Conservation (phyloP, 306 rosid genomes). For the Vigna radiata region DNA sequence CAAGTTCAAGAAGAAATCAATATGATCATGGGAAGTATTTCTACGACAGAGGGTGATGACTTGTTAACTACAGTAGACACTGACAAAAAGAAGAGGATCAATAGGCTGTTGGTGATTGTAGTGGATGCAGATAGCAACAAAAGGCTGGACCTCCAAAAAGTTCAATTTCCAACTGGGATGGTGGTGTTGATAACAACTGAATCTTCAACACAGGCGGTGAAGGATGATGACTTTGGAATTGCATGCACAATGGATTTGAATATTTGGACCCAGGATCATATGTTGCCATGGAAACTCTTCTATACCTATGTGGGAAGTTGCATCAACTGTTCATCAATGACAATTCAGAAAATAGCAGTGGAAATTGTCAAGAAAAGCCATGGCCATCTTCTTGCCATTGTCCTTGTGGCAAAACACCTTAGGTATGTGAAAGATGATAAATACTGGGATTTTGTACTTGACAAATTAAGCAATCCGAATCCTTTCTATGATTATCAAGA, state of each 20-base stretch:
- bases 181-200: conserved; percentile 27
- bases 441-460: conserved; percentile 1
- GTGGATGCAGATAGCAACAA: background rate
- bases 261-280: conserved; percentile 23
- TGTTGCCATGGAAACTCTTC: conserved; percentile 23
- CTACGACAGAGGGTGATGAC: background rate
- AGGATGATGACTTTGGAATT: background rate
- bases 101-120: conserved; percentile 16
- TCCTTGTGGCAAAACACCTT: background rate
- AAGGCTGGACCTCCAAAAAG: background rate
- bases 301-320: background rate
- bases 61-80: background rate
- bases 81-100: background rate
- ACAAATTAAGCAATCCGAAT: background rate
- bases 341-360: background rate
- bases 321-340: background rate
- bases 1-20: conserved; percentile 21
- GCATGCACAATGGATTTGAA: background rate
- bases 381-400: conserved; percentile 27
- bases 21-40: background rate
- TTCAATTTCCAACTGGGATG: background rate
- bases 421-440: background rate
- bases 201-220: background rate
- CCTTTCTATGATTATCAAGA: conserved; percentile 9
- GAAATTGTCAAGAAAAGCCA: background rate